These are phyloP conservation scores for Sugiyamaella qingdaonensis DNA, from an alignment of 805 yeast species.

Conservation along the genomic window DNA sequence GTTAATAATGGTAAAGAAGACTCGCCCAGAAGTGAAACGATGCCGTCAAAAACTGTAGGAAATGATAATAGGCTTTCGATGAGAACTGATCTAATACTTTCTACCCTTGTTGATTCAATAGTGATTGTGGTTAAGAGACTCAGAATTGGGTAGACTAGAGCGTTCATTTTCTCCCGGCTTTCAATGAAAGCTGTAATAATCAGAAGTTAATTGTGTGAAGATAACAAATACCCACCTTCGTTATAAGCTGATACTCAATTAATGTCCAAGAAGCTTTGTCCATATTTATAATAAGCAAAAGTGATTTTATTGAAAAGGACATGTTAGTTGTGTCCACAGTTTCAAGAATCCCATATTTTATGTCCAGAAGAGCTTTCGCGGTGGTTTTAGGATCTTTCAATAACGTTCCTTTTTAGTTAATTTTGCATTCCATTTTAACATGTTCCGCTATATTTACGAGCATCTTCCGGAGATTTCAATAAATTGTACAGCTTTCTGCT, in stretches of 20 bases:
- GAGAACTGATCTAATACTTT: background rate
- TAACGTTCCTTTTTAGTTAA: conserved; percentile 14
- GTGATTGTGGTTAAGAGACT: background rate
- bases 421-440: conserved; percentile 10
- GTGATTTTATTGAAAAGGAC: conserved; percentile 17
- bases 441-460: conserved; percentile 11
- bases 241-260: conserved; percentile 20
- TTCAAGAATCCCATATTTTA: conserved; percentile 25
- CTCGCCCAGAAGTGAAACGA: background rate
- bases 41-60: background rate
- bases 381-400: conserved; percentile 20
- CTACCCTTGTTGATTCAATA: background rate
- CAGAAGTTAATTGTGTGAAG: background rate
- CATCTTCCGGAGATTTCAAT: conserved; percentile 17
- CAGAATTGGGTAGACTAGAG: background rate
- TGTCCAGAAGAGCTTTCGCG: conserved; percentile 21
- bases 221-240: conserved; percentile 7
- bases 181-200: conserved; percentile 7
- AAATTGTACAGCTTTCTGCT: conserved; percentile 13
- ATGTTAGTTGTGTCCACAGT: conserved; percentile 13
- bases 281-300: conserved; percentile 11
- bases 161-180: background rate
- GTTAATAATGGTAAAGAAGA: background rate
- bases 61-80: background rate
- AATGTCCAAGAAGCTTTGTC: conserved; percentile 22